phyloP scores from a whole-genome alignment of 2,329 filamentous ascomycete species.

The Dendryphion nanum region DNA sequence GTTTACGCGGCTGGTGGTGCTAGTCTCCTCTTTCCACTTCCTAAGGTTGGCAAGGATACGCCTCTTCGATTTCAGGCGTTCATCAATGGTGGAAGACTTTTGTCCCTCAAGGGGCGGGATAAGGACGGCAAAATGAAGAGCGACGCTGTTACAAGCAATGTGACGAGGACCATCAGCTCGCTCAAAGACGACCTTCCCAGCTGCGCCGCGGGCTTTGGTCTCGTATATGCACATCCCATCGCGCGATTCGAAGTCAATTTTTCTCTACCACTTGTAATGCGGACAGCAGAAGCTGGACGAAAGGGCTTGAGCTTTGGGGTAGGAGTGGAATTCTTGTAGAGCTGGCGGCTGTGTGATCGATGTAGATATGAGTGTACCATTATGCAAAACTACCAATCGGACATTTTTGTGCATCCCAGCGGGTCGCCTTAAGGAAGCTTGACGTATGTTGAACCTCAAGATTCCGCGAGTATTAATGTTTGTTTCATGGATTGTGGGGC shows the following conservation, averaged over 20 bases:
- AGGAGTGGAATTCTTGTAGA: slow-evolving; percentile 88
- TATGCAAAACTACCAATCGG: slow-evolving; percentile 3
- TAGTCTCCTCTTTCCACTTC: slow-evolving; percentile 81
- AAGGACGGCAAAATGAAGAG: slow-evolving; percentile 48
- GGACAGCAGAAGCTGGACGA: slow-evolving; percentile 79
- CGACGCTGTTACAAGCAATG: slow-evolving; percentile 53
- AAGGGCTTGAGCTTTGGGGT: slow-evolving; percentile 96
- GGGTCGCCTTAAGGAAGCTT: background rate
- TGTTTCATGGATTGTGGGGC: background rate
- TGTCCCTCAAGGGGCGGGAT: slow-evolving; percentile 63
- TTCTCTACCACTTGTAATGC: slow-evolving; percentile 76
- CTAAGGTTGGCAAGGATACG: slow-evolving; percentile 75
- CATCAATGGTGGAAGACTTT: slow-evolving; percentile 81
- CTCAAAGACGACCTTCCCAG: slow-evolving; percentile 76
- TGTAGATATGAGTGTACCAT: slow-evolving; percentile 22
- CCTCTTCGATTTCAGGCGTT: slow-evolving; percentile 87
- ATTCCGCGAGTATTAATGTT: background rate
- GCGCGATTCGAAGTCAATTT: slow-evolving; percentile 97
- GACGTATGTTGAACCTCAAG: background rate
- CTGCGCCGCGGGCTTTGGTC: slow-evolving; percentile 78
- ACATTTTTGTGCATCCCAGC: background rate
- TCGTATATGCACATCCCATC: slow-evolving; percentile 93
- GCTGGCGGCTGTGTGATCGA: too few relatives aligned
- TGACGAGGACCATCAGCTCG: slow-evolving; percentile 65
- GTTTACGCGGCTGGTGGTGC: slow-evolving; percentile 86